phyloP scores from a whole-genome alignment of 352 stramenopile genomes.

The Pythium phragmiticola region DNA sequence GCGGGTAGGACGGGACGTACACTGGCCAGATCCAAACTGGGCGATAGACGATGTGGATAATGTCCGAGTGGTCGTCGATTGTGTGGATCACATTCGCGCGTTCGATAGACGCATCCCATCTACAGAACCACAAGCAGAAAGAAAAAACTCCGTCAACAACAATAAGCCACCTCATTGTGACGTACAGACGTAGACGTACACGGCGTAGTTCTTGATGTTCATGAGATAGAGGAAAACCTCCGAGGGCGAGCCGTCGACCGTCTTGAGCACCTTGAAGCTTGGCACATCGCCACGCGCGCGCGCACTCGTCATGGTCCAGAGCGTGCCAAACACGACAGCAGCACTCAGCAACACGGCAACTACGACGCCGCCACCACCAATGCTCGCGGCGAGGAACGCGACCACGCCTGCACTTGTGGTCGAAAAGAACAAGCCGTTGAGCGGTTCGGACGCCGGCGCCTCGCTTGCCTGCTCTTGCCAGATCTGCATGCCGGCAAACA shows the following conservation, averaged over 20 bases:
- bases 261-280: conserved; percentile 67
- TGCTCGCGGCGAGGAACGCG: conserved; percentile 63
- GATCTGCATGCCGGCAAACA: conserved; percentile 68
- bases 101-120: conserved; percentile 70
- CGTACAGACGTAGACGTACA: conserved; percentile 24
- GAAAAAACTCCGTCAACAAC: too few species aligned
- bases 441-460: conserved; percentile 34
- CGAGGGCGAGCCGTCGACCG: conserved; percentile 59
- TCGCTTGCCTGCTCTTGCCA: conserved; percentile 48
- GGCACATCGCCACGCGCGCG: conserved; percentile 44
- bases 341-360: conserved; percentile 50
- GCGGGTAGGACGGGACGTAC: conserved; percentile 29
- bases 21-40: conserved; percentile 80
- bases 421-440: conserved; percentile 61
- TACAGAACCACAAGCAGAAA: conserved; percentile 8
- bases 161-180: too few species aligned
- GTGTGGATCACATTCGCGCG: conserved; percentile 65
- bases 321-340: conserved; percentile 38
- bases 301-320: conserved; percentile 56
- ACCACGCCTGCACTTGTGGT: conserved; percentile 49
- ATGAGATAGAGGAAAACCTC: conserved; percentile 80
- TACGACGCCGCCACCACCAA: conserved; percentile 56
- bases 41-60: conserved; percentile 72
- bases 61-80: conserved; percentile 78
- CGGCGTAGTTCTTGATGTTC: conserved; percentile 62